These are phyloP conservation scores for Microdochium paspali DNA, from an alignment of 2,329 filamentous ascomycete species.

Conservation along the genomic window DNA sequence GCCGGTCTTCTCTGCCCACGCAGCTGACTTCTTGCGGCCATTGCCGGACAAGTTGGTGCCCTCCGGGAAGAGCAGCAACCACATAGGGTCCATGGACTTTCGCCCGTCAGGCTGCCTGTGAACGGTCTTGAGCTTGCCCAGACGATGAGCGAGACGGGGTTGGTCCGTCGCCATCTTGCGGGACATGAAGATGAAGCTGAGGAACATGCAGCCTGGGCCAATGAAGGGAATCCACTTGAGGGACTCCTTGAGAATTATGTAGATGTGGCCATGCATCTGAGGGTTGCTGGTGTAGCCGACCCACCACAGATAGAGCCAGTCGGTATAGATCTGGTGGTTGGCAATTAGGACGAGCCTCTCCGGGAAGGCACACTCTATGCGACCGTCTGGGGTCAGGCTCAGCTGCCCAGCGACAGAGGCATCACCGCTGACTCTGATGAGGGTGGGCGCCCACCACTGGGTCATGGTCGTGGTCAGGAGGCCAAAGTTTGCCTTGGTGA, in stretches of 20 bases:
- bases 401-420: slow-evolving; percentile 70
- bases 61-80: slow-evolving; percentile 81
- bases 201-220: slow-evolving; percentile 75
- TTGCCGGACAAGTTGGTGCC: slow-evolving; percentile 72
- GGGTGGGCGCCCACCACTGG: slow-evolving; percentile 79
- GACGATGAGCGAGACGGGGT: slow-evolving; percentile 62
- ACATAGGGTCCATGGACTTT: slow-evolving; percentile 68
- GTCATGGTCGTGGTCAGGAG: slow-evolving; percentile 72
- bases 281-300: slow-evolving; percentile 71
- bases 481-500: slow-evolving; percentile 78
- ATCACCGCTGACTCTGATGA: slow-evolving; percentile 76
- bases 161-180: slow-evolving; percentile 78
- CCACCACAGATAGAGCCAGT: slow-evolving; percentile 94
- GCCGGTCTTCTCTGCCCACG: slow-evolving; percentile 69
- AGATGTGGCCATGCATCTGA: slow-evolving; percentile 74
- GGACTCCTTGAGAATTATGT: slow-evolving; percentile 85
- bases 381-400: slow-evolving; percentile 57
- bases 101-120: slow-evolving; percentile 44
- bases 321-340: slow-evolving; percentile 87
- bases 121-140: slow-evolving; percentile 56
- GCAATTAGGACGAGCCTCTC: slow-evolving; percentile 76
- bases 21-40: slow-evolving; percentile 59
- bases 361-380: slow-evolving; percentile 70
- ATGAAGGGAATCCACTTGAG: slow-evolving; percentile 73
- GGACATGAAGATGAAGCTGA: slow-evolving; percentile 87